Percentiles rank a stretch among this genome's conserved stretches.
These are phyloP conservation scores for Salix koriyanagi DNA, from an alignment of 345 rosid species.

Conservation along the genomic window DNA sequence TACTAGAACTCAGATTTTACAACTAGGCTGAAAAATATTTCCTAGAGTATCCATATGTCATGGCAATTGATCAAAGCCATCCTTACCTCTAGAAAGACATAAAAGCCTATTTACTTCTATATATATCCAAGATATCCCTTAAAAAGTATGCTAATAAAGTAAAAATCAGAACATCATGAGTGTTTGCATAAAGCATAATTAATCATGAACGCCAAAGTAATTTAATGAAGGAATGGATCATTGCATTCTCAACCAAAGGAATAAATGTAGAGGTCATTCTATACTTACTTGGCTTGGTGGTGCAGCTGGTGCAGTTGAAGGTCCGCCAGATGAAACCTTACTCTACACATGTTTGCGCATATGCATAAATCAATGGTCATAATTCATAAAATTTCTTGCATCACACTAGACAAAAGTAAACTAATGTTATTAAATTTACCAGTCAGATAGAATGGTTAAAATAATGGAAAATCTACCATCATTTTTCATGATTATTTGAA, in stretches of 20 bases:
- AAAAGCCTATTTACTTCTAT: neutral
- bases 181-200: neutral
- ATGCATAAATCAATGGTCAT: neutral
- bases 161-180: neutral
- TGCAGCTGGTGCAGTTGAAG: slow-evolving; percentile 7
- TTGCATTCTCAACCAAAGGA: neutral
- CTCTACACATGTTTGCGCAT: neutral
- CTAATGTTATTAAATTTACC: neutral
- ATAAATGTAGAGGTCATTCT: neutral
- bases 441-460: neutral
- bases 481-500: neutral
- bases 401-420: neutral
- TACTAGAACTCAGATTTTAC: neutral
- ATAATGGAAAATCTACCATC: neutral
- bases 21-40: neutral
- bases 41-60: neutral
- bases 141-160: neutral
- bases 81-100: neutral
- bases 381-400: neutral
- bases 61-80: neutral
- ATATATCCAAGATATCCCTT: neutral
- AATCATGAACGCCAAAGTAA: neutral
- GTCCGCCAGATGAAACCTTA: slow-evolving; percentile 8
- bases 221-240: no score
- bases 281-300: slow-evolving; percentile 6